These are phyloP conservation scores for Penicillium nordicum DNA, from an alignment of 2,329 filamentous ascomycete species.

Conservation along the genomic window DNA sequence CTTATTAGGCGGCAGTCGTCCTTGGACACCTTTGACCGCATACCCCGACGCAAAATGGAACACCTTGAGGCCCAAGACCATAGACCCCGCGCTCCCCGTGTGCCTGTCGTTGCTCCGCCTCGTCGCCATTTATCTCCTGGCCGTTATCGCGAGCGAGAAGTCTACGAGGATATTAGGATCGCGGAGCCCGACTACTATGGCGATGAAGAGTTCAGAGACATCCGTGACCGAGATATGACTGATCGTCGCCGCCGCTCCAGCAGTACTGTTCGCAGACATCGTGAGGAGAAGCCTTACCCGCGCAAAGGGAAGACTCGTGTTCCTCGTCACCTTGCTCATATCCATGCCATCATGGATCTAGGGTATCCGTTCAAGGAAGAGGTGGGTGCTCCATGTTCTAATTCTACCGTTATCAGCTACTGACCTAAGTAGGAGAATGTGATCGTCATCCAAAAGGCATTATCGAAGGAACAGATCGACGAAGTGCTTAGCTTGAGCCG, in stretches of 20 bases:
- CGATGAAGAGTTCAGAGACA: conserved; percentile 68
- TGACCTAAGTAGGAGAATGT: conserved; percentile 62
- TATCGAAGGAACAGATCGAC: conserved; percentile 88
- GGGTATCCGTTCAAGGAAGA: conserved; percentile 86
- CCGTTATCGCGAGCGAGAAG: conserved; percentile 55
- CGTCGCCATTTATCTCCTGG: conserved; percentile 52
- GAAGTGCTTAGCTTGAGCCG: conserved; percentile 81
- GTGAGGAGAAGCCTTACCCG: conserved; percentile 55
- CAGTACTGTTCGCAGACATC: conserved; percentile 31
- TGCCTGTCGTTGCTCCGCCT: conserved; percentile 56
- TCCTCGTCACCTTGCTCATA: conserved; percentile 74
- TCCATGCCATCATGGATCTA: conserved; percentile 75
- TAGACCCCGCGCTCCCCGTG: conserved; percentile 57
- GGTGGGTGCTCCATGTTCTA: conserved; percentile 48
- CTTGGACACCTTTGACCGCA: conserved; percentile 83
- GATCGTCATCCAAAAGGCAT: conserved; percentile 75
- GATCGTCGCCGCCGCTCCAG: conserved; percentile 49
- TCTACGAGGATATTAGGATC: conserved; percentile 64
- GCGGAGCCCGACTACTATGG: conserved; percentile 66
- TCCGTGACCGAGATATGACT: conserved; percentile 60
- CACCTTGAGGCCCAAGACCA: conserved; percentile 37
- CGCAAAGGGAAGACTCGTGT: conserved; percentile 89
- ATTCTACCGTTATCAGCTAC: conserved; percentile 32
- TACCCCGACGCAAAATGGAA: conserved; percentile 55
- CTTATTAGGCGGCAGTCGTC: conserved; percentile 81